Conservation (phyloP, 306 rosid genomes). For the Abrus precatorius region DNA sequence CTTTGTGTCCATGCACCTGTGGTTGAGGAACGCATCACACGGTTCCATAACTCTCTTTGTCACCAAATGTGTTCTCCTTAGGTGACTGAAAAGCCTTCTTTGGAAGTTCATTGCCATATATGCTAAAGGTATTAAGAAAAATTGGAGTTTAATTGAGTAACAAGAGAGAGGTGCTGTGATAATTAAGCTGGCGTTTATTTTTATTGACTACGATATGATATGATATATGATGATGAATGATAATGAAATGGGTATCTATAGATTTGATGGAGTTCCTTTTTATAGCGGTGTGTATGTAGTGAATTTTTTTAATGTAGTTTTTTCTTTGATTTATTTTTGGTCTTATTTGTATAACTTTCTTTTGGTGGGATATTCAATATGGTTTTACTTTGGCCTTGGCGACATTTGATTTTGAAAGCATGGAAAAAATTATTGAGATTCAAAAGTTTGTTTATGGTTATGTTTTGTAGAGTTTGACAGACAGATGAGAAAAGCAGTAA, state of each 20-base stretch:
- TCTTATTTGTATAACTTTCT: neutral
- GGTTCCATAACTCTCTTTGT: slow-evolving; percentile 50
- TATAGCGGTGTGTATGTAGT: neutral
- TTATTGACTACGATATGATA: neutral
- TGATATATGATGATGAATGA: neutral
- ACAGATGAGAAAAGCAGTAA: neutral
- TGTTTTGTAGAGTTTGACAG: slow-evolving; percentile 19
- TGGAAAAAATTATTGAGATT: slow-evolving; percentile 41
- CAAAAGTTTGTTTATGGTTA: slow-evolving; percentile 25
- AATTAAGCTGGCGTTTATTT: neutral
- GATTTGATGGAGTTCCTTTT: slow-evolving; percentile 15
- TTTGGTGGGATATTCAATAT: slow-evolving; percentile 50
- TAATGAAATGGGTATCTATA: slow-evolving; percentile 1
- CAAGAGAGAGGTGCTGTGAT: neutral
- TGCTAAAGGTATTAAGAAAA: too few species aligned
- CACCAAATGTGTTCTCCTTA: slow-evolving; percentile 32
- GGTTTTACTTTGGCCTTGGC: slow-evolving; percentile 27
- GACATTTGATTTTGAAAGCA: slow-evolving; percentile 47
- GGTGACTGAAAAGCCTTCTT: slow-evolving; percentile 43
- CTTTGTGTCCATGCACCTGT: slow-evolving; percentile 81
- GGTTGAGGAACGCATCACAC: slow-evolving; percentile 87
- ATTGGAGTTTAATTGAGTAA: too few species aligned
- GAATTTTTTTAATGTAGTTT: neutral
- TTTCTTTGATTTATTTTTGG: neutral
- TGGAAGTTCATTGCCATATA: slow-evolving; percentile 47